Conservation (phyloP, 2,329 filamentous ascomycete genomes). For the Lasiodiplodia theobromae region DNA sequence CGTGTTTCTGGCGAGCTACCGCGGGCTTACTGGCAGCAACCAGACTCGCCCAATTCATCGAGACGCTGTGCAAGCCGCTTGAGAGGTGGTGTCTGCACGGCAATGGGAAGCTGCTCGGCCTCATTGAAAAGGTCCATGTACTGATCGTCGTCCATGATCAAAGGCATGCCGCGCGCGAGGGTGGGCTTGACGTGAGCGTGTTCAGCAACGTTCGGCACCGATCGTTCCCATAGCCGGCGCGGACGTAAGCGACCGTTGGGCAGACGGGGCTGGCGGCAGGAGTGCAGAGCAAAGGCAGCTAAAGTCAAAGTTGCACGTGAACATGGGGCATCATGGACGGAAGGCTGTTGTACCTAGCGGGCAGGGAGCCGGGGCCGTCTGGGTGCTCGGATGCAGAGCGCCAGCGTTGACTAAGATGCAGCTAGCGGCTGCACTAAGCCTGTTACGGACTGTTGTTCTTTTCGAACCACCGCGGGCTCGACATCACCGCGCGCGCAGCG, state of each 20-base stretch:
- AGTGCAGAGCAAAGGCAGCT: neutral
- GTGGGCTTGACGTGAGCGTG: neutral
- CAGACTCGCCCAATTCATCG: constrained; percentile 76
- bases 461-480: constrained; percentile 9
- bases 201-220: constrained; percentile 9
- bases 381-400: neutral
- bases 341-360: neutral
- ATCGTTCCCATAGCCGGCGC: constrained; percentile 8
- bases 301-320: neutral
- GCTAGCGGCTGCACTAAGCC: neutral
- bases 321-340: neutral
- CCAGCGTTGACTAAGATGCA: constrained; percentile 14
- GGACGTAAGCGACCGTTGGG: neutral
- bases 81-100: constrained; percentile 60
- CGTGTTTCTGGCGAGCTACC: neutral
- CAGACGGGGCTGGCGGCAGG: neutral
- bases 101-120: constrained; percentile 64
- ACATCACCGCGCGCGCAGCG: constrained; percentile 3
- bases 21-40: constrained; percentile 79
- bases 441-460: constrained; percentile 2
- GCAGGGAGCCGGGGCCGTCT: constrained; percentile 3
- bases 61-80: constrained; percentile 76
- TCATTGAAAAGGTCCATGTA: constrained; percentile 62
- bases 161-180: constrained; percentile 42
- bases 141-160: constrained; percentile 63